Conservation (phyloP, 331 rosid species). For the Telfairia occidentalis region DNA sequence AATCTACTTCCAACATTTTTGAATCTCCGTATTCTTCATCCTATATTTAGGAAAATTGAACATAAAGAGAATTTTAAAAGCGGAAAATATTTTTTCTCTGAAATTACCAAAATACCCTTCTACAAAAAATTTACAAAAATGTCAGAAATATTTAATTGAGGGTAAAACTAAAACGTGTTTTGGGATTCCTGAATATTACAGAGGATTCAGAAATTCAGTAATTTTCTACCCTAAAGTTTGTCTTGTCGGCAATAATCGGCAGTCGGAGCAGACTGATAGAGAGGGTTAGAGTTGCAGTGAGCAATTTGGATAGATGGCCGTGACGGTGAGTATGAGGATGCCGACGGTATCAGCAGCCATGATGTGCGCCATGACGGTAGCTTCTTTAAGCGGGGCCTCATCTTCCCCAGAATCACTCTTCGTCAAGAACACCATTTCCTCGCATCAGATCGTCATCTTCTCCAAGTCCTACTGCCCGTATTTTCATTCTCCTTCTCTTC, state of each 20-base stretch:
- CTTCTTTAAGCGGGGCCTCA: slow-evolving; percentile 18
- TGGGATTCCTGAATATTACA: not conserved
- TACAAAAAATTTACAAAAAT: no score
- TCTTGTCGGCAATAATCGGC: not conserved
- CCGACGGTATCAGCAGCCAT: not conserved
- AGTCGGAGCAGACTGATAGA: not conserved
- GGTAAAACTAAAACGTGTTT: no score
- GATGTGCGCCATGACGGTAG: slow-evolving; percentile 16
- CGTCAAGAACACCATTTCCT: slow-evolving; percentile 54
- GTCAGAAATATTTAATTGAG: no score
- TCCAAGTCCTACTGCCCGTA: slow-evolving; percentile 97
- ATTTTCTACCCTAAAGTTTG: not conserved
- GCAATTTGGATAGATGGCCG: not conserved
- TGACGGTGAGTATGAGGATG: not conserved
- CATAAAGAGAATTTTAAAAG: no score
- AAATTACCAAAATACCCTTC: no score
- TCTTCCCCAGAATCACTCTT: slow-evolving; percentile 30
- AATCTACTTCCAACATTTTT: no score
- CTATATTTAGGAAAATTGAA: no score
- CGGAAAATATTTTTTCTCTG: no score
- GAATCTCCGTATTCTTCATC: no score
- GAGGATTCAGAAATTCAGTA: not conserved
- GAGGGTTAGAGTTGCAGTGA: not conserved
- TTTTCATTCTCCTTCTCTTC: not conserved
- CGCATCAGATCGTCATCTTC: slow-evolving; percentile 72